Conservation (phyloP, 1,139 yeast species). For the Pichia sp. region DNA sequence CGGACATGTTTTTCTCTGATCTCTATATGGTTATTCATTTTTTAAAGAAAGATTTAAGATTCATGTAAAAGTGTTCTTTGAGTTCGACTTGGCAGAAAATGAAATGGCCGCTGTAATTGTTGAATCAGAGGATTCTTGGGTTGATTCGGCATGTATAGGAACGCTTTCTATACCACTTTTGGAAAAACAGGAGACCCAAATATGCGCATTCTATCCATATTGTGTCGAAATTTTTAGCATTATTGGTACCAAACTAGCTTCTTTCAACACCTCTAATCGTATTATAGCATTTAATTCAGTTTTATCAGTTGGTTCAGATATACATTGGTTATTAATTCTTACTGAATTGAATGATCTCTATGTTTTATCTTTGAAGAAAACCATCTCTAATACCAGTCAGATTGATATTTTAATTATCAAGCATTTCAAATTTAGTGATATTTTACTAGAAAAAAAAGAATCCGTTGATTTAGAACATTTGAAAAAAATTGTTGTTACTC, state of each 20-base stretch:
- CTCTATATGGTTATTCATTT: too few relatives aligned
- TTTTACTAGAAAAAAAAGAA: not conserved
- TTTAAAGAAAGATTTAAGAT: too few relatives aligned
- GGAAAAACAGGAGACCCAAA: not conserved
- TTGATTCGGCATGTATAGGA: not conserved
- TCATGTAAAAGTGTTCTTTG: too few relatives aligned
- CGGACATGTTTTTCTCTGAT: not conserved
- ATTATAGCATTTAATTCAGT: conserved; percentile 7
- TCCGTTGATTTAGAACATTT: not conserved
- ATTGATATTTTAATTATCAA: conserved; percentile 1
- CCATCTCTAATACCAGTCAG: not conserved
- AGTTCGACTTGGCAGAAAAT: too few relatives aligned
- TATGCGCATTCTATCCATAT: not conserved
- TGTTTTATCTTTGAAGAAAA: not conserved
- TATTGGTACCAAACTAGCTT: not conserved
- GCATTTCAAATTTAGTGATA: conserved; percentile 1
- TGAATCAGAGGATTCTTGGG: not conserved
- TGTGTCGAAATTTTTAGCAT: not conserved
- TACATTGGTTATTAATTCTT: conserved; percentile 8
- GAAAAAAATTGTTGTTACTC: not conserved
- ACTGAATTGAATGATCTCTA: conserved; percentile 9
- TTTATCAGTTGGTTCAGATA: conserved; percentile 2
- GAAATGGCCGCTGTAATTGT: not conserved
- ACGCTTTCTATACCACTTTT: not conserved
- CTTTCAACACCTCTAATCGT: conserved; percentile 2